Evolutionary conservation across 148 eudicot genomes (phyloP), one percentile per base, ranked within the genome.

Genomic region (Suaeda aralocaspica): DNA sequence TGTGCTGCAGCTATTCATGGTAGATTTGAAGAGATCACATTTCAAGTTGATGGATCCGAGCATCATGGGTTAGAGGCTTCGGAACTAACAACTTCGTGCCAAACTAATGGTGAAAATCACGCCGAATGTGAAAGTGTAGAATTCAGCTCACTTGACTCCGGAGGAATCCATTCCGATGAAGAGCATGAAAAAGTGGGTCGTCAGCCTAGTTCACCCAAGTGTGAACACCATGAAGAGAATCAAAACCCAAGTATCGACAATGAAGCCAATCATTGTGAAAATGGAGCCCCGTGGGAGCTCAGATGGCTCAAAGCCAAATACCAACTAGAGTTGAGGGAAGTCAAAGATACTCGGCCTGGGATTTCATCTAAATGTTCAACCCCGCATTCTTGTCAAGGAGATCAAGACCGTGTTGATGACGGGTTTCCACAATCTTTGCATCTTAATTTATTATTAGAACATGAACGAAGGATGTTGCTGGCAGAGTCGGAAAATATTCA

Each of bases 1-100:
- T 86, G 87, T 76, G 82, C 84, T 25, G 71, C 77, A 66, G 75
- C 85, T 46, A 79, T 75, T 68, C 97, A 89, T 66, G 97, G 97
- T 59, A 87, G 95, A 31, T 92, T 92, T 51, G 97, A 89, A 78
- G 95, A 92, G 74, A 79, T 88, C 33, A 85, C 83, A 1, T 91
- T 80, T 70, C 80, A 85, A 70, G 82, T 81, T 7, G 87, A 85
- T 49, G 82, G 69, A 25, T 77, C 81, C 3, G 81, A 74, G 56
- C 74, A 71, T 63, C 72, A 66, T 57, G 53, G 25, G 16, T 42
- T 36, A 9, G 79, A 79, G 62, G 28, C 63, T 67, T 66, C 73
- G 44, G 76, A 74, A 48, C 65, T 48, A 41, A 24, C 57, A 12
- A 42, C 48, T 41, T 62, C 69, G n/a, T 66, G 64, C 42, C 74